Base-by-base conservation (phyloP, 2,329 filamentous ascomycete species). In the Teratosphaeria gauchensis region DNA sequence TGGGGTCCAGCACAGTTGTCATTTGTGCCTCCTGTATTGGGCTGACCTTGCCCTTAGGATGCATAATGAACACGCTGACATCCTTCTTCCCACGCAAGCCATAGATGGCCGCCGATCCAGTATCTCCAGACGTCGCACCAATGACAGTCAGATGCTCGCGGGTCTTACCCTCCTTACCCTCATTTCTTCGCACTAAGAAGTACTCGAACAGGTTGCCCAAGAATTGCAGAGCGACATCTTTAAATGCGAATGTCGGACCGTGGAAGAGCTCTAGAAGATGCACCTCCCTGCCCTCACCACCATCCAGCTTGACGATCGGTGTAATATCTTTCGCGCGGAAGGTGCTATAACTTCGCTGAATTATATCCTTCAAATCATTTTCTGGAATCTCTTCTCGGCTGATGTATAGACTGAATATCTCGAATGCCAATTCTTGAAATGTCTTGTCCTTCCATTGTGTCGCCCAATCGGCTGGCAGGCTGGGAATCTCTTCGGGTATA, bases 131-230 rank as follows among this genome's bases (percentile, higher is more conserved):
- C 16, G 90, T 95, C 32, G 90, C 90, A 21, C 90, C 91, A 58
- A 96, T 85, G 3, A 95, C 89, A 0, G 90, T 92, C 65, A 96
- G 78, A 69, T 94, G 89, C 71, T 94, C 87, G 66, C 88, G 79
- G 63, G 87, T 83, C 76, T 75, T 76, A 21, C 85, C 84, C 31
- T 79, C 77, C 77, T 88, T 90, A 64, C 82, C 84, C 71, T 83
- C 70, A 65, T 94, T 94, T 73, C 83, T 84, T 65, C 89, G 79
- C 4, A 86, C 82, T 12, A 94, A 79, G 73, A 94, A 92, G 73
- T 92, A 94, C 74, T 95, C 89, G 65, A 95, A 97, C 2, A 99
- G 79, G 69, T 99, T 97, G n/a, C 94, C 94, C 1, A 99, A 78
- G 71, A 96, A 94, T 68, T 97, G 92, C 62, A 97, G 79, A 16